Evolutionary conservation across 208 protist species (phyloP).

Genomic region (Herpetomonas tarakana): DNA sequence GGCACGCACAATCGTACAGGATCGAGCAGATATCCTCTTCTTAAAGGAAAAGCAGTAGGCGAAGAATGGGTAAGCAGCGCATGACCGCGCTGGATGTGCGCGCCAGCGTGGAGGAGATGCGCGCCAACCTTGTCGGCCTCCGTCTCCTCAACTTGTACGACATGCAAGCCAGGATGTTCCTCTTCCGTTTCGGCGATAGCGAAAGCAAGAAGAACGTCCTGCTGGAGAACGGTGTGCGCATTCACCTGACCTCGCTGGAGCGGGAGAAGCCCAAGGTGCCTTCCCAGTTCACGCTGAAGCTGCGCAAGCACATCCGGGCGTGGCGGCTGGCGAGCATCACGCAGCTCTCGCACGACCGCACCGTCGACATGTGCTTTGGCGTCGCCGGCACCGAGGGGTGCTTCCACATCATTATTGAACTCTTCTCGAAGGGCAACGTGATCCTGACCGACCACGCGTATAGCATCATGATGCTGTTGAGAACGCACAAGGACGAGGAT

Average conservation of each 20-base stretch:
- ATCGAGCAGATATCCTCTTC: no score
- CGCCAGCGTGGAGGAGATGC: slow-evolving; percentile 88
- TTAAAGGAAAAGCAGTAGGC: no score
- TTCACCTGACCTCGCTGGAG: slow-evolving; percentile 91
- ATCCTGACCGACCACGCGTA: slow-evolving; percentile 94
- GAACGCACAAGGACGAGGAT: slow-evolving; percentile 88
- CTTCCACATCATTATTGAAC: slow-evolving; percentile 86
- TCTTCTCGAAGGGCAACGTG: slow-evolving; percentile 96
- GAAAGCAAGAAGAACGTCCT: slow-evolving; percentile 90
- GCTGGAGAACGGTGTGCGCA: slow-evolving; percentile 91
- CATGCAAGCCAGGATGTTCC: slow-evolving; percentile 88
- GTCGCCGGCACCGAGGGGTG: slow-evolving; percentile 50
- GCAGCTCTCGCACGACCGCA: slow-evolving; percentile 96
- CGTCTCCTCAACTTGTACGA: slow-evolving; percentile 96
- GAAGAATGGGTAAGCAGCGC: slow-evolving; percentile 91
- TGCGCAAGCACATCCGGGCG: slow-evolving; percentile 96
- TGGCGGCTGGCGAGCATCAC: slow-evolving; percentile 89
- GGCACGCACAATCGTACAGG: no score
- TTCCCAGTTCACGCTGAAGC: slow-evolving; percentile 89
- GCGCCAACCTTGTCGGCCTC: slow-evolving; percentile 72
- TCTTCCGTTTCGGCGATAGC: slow-evolving; percentile 92
- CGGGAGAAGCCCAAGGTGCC: slow-evolving; percentile 92
- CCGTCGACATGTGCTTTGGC: slow-evolving; percentile 95
- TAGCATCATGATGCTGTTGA: slow-evolving; percentile 92
- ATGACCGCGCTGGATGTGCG: slow-evolving; percentile 93